These are phyloP conservation scores for Penicillium crustosum DNA, from an alignment of 2,329 filamentous ascomycete genomes.

Conservation along the genomic window DNA sequence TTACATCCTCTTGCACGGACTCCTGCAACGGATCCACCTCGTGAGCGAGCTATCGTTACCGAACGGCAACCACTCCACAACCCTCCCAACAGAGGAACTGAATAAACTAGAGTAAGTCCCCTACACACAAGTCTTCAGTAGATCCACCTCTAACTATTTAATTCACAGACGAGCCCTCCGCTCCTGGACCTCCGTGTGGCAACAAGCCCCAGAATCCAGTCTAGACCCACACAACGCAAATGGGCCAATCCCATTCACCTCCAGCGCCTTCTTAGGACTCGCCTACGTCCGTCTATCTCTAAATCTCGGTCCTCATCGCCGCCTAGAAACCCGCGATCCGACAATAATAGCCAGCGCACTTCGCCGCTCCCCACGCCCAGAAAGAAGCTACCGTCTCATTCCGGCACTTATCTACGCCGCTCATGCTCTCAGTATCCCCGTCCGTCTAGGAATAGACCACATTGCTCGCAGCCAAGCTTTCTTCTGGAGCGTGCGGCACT, in stretches of 20 bases:
- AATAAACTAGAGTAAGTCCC: conserved; percentile 35
- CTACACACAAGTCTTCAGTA: background rate
- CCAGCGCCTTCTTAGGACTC: conserved; percentile 33
- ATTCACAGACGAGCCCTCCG: conserved; percentile 32
- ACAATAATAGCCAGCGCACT: conserved; percentile 62
- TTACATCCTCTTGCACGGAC: conserved; percentile 69
- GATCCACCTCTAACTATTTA: background rate
- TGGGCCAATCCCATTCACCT: conserved; percentile 37
- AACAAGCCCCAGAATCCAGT: conserved; percentile 38
- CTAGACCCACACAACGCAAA: conserved; percentile 37
- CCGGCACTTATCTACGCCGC: conserved; percentile 67
- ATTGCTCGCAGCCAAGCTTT: conserved; percentile 40
- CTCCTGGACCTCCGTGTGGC: conserved; percentile 39
- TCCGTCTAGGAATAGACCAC: conserved; percentile 38
- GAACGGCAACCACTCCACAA: conserved; percentile 32
- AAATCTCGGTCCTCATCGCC: conserved; percentile 60
- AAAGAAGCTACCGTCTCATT: conserved; percentile 60
- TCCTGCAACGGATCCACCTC: conserved; percentile 65
- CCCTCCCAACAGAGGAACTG: conserved; percentile 34
- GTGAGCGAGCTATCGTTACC: conserved; percentile 36
- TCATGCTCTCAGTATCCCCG: conserved; percentile 63
- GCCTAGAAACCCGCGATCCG: conserved; percentile 65
- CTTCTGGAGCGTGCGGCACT: conserved; percentile 41
- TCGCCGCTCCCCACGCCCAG: conserved; percentile 57
- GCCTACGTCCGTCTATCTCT: conserved; percentile 36